Evolutionary conservation across 495 filamentous ascomycete species (phyloP).

Genomic region (Daldinia grandis): DNA sequence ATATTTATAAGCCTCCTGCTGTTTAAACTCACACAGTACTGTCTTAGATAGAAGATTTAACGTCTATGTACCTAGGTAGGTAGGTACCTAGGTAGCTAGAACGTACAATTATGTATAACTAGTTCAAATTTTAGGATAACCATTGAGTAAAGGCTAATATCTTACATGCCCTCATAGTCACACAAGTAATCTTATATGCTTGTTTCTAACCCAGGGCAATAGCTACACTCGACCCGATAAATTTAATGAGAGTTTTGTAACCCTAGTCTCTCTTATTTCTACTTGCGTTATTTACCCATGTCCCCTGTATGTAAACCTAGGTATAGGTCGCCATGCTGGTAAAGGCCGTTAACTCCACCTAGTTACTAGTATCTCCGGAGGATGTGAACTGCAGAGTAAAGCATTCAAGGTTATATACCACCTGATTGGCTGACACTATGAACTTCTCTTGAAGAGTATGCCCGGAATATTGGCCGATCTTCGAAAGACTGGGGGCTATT

Average conservation of each 20-base stretch:
- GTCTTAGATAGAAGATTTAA: background rate
- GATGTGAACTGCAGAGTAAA: background rate
- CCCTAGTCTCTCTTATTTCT: background rate
- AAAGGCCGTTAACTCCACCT: background rate
- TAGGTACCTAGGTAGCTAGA: no score
- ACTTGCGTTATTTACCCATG: background rate
- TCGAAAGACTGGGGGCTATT: background rate
- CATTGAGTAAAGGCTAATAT: background rate
- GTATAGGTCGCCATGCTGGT: background rate
- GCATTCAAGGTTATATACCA: background rate
- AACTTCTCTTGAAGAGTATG: background rate
- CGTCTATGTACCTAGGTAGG: no score
- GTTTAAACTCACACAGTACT: background rate
- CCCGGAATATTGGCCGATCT: background rate
- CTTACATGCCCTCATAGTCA: background rate
- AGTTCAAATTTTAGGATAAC: background rate
- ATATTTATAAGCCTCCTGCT: slow-evolving; percentile 12
- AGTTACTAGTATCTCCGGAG: background rate
- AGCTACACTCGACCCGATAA: background rate
- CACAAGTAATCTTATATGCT: background rate
- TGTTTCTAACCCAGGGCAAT: background rate
- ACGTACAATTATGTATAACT: background rate
- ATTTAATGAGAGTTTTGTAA: background rate
- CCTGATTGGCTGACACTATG: background rate
- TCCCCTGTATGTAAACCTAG: background rate